Percentiles rank a stretch among this genome's conserved stretches.
These are phyloP conservation scores for Trypanosomatidae sp. DNA, from an alignment of 208 protist genomes.

Conservation along the genomic window DNA sequence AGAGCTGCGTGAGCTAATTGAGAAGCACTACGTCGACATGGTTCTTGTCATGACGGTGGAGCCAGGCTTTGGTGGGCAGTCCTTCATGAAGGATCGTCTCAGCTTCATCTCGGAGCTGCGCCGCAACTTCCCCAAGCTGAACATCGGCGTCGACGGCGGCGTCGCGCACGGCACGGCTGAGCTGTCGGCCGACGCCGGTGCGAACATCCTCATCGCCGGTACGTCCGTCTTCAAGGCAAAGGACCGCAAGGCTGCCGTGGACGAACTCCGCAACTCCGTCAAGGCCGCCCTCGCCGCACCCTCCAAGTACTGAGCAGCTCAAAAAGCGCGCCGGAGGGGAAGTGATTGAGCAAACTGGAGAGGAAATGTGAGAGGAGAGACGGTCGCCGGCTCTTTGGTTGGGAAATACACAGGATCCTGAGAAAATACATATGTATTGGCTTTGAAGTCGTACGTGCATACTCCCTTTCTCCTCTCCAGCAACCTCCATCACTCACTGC, in stretches of 20 bases:
- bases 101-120: constrained; percentile 95
- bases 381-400: too few species aligned
- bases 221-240: constrained; percentile 93
- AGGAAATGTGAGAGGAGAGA: too few species aligned
- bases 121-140: constrained; percentile 73
- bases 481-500: too few species aligned
- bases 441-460: too few species aligned
- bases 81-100: constrained; percentile 98
- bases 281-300: constrained; percentile 38
- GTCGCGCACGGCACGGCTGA: constrained; percentile 94
- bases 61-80: constrained; percentile 99
- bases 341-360: too few species aligned
- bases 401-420: too few species aligned
- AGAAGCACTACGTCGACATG: constrained; percentile 94
- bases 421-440: too few species aligned
- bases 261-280: constrained; percentile 47
- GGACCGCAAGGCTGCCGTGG: constrained; percentile 45
- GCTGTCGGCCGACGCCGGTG: constrained; percentile 93
- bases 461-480: too few species aligned
- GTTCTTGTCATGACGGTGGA: constrained; percentile 99
- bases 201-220: constrained; percentile 99
- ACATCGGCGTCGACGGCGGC: constrained; percentile 99
- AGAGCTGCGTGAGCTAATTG: constrained; percentile 51
- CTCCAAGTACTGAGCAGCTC: constrained; percentile 1
- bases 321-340: not conserved